Base-by-base conservation (phyloP, 2,329 filamentous ascomycete genomes). In the Penicillium sp. region DNA sequence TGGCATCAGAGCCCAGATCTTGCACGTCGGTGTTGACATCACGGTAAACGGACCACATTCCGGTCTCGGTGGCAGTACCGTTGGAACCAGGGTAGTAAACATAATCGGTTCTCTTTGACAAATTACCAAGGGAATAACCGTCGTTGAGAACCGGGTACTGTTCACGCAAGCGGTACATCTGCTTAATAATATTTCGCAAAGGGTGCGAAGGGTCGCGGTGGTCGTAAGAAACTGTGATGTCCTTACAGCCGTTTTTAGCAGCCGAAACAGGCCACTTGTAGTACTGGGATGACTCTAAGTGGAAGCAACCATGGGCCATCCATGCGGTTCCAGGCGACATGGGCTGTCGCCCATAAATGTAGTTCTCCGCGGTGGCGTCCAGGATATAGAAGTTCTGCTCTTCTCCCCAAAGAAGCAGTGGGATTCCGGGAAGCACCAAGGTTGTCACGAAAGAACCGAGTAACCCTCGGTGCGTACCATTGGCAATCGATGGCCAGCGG, bases 311-410 rank as follows among this genome's bases (percentile, higher is more conserved):
- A 65, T 88, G 86, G 33, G 80, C 78, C 64, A 84, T 81, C 86
- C 86, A 88, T 1, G 85, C 85, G 3, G 80, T 80, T 2, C 83
- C 77, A 10, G 84, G 79, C 5, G 82, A 81, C 80, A 88, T 87
- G 1, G 86, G 71, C 66, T 85, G 83, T 64, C 86, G 81, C 25
- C 86, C 86, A 67, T 85, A 88, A 49, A 88, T 79, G 68, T 88
- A 88, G 67, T 88, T 87, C 59, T 75, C 74, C 3, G 85, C 85
- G 0, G 85, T 87, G 57, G 83, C 86, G 64, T 88, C 86, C 2
- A 88, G 73, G 0, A 86, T 72, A 64, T 88, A 88, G 59, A 85
- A 85, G 0, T 81, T 82, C 69, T 88, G 86, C 68, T 88, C 86
- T 66, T 88, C 86, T 19, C 86, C 86, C 82, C 84, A 88, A 19